phyloP scores from a whole-genome alignment of 1,284 basidiomycete species.

The Apiotrichum veenhuisii region DNA sequence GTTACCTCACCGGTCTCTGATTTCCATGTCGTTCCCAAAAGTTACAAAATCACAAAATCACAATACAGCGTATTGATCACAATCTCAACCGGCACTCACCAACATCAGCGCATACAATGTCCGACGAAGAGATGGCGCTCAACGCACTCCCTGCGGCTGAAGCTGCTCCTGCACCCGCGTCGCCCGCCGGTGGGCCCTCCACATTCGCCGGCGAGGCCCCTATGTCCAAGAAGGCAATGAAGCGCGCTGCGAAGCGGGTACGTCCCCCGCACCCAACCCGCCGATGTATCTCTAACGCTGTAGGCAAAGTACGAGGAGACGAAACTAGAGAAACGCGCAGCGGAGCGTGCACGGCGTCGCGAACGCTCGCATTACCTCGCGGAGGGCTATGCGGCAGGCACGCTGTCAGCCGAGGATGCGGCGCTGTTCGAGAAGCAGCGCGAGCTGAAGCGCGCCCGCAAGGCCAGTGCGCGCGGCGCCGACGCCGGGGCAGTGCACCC shows the following conservation, averaged over 20 bases:
- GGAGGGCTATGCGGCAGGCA: constrained; percentile 33
- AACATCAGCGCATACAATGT: constrained; percentile 1
- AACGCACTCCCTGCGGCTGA: not conserved
- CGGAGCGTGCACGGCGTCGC: constrained; percentile 32
- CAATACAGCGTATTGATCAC: not conserved
- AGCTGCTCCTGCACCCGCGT: no score
- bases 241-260: constrained; percentile 37
- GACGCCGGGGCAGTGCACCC: constrained; percentile 47
- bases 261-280: constrained; percentile 12
- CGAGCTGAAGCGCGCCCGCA: constrained; percentile 24
- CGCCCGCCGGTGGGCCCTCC: no score
- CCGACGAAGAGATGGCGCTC: not conserved
- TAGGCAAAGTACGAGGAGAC: constrained; percentile 19
- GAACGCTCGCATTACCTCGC: constrained; percentile 21
- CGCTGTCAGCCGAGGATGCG: constrained; percentile 28
- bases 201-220: not conserved
- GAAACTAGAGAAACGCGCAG: constrained; percentile 33
- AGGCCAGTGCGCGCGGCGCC: constrained; percentile 13
- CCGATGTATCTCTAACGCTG: constrained; percentile 2
- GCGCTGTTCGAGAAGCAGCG: constrained; percentile 26
- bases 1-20: not conserved
- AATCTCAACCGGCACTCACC: not conserved
- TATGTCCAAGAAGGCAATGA: constrained; percentile 33
- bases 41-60: not conserved
- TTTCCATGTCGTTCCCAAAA: not conserved